Evolutionary conservation across 2,329 filamentous ascomycete species (phyloP), one percentile per base, ranked within the genome.

Genomic region (Monosporascus sp.): DNA sequence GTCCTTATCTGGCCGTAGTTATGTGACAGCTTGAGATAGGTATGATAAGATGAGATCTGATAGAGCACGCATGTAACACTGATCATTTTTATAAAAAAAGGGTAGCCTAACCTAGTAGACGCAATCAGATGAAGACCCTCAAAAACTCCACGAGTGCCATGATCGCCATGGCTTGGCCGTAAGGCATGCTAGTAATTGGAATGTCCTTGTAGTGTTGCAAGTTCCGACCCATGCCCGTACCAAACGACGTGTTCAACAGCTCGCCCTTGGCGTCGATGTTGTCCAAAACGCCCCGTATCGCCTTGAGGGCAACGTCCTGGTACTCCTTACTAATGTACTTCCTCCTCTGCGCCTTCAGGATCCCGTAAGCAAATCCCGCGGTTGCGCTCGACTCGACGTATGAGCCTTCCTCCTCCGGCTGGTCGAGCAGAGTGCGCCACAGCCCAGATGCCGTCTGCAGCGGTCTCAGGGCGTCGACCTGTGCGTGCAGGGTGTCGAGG

Each of bases 141-240:
- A 89, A 66, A 61, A 87, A 88, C 70, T 93, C 89, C 0, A 87
- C 87, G 58, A 92, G 68, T 0, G 87, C 85, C 85, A 92, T 91
- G 58, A 91, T 90, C 0, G 87, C 88, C 88, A 92, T 91, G 0
- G 88, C 87, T 68, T 92, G 89, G 0, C 89, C 89, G 62, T 92
- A 92, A 7, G 88, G 89, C 89, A 92, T 93, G 61, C 85, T 87
- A 2, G 89, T 93, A 56, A 86, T 71, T 2, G 84, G 79, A 54
- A 93, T 91, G 58, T 89, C 81, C 69, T 87, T 86, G 65, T 93
- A 92, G 68, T 90, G 87, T 70, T 91, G 81, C 65, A 91, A 68
- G 53, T 80, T 79, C 58, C 82, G 76, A 0, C 89, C 89, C 87
- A 93, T 91, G 0, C 77, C 86, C 0, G 89, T 93, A 0, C 89